Evolutionary conservation across 2,329 filamentous ascomycete genomes (phyloP).

Genomic region (Colletotrichum eremochloae): DNA sequence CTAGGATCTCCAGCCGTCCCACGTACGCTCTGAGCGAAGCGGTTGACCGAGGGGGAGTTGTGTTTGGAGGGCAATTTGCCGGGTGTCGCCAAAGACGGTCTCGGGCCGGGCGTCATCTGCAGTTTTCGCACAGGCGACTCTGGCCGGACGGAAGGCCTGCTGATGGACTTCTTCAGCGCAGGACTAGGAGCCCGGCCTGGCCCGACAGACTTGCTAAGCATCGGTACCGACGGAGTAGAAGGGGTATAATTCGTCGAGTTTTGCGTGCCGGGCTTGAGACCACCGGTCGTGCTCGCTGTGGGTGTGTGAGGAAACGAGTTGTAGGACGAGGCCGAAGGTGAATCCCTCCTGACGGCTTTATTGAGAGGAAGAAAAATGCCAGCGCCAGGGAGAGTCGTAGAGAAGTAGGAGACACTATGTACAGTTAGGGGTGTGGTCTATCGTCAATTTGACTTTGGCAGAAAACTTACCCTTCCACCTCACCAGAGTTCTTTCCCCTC

Average conservation of each 20-base stretch:
- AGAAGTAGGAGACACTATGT: conserved; percentile 80
- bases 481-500: conserved; percentile 94
- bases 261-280: conserved; percentile 67
- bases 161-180: conserved; percentile 71
- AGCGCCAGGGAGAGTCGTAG: conserved; percentile 80
- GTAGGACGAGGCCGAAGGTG: conserved; percentile 62
- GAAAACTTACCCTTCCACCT: conserved; percentile 86
- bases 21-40: conserved; percentile 74
- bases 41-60: conserved; percentile 72
- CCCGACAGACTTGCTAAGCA: conserved; percentile 91
- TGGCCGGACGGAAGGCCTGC: conserved; percentile 83
- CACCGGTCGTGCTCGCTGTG: conserved; percentile 71
- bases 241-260: conserved; percentile 73
- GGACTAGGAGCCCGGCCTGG: conserved; percentile 78
- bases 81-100: conserved; percentile 70
- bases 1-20: conserved; percentile 72
- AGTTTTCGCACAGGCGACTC: conserved; percentile 85
- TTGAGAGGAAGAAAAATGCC: conserved; percentile 94
- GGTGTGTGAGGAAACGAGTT: conserved; percentile 75
- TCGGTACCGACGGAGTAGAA: conserved; percentile 75
- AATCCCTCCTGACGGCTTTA: conserved; percentile 80
- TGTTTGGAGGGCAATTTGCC: conserved; percentile 66
- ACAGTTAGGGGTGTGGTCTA: conserved; percentile 31
- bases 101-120: conserved; percentile 71
- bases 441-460: conserved; percentile 27